Conservation (phyloP, 1,139 yeast genomes). For the Zygosaccharomyces sapae region DNA sequence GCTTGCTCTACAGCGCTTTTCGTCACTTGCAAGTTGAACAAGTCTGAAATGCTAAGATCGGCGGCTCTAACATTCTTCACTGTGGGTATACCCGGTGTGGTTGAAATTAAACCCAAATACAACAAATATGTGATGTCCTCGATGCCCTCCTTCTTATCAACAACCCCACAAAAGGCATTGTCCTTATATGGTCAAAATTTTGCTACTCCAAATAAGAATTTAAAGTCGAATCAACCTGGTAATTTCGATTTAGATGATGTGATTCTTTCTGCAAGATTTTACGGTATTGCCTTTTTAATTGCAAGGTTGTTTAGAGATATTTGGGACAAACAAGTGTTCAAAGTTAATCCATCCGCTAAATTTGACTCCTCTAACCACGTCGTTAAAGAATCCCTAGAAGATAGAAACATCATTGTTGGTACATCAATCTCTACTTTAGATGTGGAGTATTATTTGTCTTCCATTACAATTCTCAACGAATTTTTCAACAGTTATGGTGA, state of each 20-base stretch:
- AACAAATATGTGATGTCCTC: constrained; percentile 31
- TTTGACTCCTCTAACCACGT: constrained; percentile 26
- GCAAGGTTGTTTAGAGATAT: constrained; percentile 72
- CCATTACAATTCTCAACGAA: constrained; percentile 51
- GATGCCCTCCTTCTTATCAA: constrained; percentile 29
- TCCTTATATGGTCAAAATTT: constrained; percentile 9
- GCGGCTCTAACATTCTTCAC: constrained; percentile 38
- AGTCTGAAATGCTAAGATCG: constrained; percentile 45
- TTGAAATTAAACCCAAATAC: constrained; percentile 37
- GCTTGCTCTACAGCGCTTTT: constrained; percentile 81
- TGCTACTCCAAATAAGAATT: constrained; percentile 11
- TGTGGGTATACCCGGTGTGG: constrained; percentile 36
- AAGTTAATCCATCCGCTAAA: constrained; percentile 43
- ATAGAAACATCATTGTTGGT: constrained; percentile 25
- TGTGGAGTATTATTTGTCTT: constrained; percentile 63
- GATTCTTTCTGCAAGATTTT: constrained; percentile 83
- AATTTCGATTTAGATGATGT: constrained; percentile 58
- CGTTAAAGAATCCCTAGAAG: constrained; percentile 14
- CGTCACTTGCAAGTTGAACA: constrained; percentile 67
- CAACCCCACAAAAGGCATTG: constrained; percentile 24
- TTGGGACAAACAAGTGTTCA: constrained; percentile 74
- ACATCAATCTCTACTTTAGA: constrained; percentile 47
- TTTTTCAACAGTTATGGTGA: constrained; percentile 56
- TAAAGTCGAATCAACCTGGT: constrained; percentile 9
- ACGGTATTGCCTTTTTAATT: constrained; percentile 79